Base-by-base conservation (phyloP, 1,284 basidiomycete species). In the Microstroma glucosiphilum region DNA sequence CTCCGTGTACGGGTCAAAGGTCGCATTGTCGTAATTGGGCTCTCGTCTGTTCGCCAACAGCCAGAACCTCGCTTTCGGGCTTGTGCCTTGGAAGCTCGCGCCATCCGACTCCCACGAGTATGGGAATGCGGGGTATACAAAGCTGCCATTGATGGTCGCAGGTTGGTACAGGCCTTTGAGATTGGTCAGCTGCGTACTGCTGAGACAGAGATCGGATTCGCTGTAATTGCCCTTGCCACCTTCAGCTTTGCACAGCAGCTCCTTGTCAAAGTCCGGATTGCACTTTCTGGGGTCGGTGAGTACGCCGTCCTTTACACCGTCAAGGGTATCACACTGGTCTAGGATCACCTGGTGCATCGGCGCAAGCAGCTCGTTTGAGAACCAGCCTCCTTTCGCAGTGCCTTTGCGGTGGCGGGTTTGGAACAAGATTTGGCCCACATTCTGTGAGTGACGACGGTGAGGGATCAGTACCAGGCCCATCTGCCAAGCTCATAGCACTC, bases 311-410 rank as follows among this genome's bases (percentile, higher is more conserved):
- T 42, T 42, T 8, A 77, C 70, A 17, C 80, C 80, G 59, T 81
- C 80, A n/a, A 81, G 57, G 0, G n/a, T 56, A 60, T 81, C 80
- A 64, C 80, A 81, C 61, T 81, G 79, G 1, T 60, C 59, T 7
- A 80, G 57, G 1, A 81, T 70, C 26, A 77, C 75, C 49, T 66
- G 57, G 8, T 73, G 57, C 12, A 80, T 60, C 8, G 69, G 19
- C 11, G 23, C 55, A 8, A 19, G 21, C 2, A 62, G 37, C 8
- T 46, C 23, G 12, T 53, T 48, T 19, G 40, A 25, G 60, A 68
- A 60, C 25, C 17, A 67, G 11, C 64, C 66, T 13, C 21, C 53
- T 21, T 41, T 49, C 13, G 60, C 61, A 2, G 42, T 25, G 2
- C 15, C 42, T 40, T 58, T 61, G 49, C 60, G 58, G 48, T 64